Percentiles rank a stretch among this genome's conserved stretches.
Conservation (phyloP, 495 filamentous ascomycete genomes). For the Durotheca rogersii region DNA sequence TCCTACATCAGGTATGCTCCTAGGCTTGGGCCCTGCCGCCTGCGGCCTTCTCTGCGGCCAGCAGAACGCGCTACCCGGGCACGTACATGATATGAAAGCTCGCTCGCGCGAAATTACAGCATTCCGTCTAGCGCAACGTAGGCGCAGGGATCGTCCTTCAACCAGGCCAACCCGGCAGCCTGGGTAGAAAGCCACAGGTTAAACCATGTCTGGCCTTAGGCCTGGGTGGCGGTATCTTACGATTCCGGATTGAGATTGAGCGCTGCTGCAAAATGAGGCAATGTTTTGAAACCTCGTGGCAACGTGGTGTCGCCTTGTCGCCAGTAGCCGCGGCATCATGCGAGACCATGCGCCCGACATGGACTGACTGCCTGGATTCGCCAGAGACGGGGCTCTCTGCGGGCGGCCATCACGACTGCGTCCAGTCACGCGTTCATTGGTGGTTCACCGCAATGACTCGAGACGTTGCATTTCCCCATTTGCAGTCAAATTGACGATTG, state of each 20-base stretch:
- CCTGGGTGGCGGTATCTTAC: conserved; percentile 18
- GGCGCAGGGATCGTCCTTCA: conserved; percentile 27
- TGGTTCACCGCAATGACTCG: conserved; percentile 14
- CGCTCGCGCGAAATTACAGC: conserved; percentile 28
- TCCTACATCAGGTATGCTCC: too few species aligned
- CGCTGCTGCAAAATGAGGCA: conserved; percentile 9
- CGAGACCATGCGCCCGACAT: too few species aligned
- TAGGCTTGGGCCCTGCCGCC: conserved; percentile 20
- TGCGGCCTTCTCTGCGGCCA: conserved; percentile 32
- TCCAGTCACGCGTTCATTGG: conserved; percentile 15
- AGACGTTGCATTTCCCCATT: conserved; percentile 27
- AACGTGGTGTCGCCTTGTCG: conserved; percentile 15
- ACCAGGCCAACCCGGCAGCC: conserved; percentile 28
- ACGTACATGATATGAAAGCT: conserved; percentile 1
- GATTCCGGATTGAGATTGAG: conserved; percentile 25
- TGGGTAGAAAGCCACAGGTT: conserved; percentile 32
- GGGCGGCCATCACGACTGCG: conserved; percentile 19
- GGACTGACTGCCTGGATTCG: conserved; percentile 9
- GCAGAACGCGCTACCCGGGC: conserved; percentile 23
- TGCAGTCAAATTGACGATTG: conserved; percentile 20
- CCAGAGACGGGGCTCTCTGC: conserved; percentile 7
- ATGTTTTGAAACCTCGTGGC: conserved; percentile 27
- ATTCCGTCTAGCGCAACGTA: conserved; percentile 24
- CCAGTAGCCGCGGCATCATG: conserved; percentile 17
- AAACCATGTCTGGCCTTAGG: conserved; percentile 25